Base-by-base conservation (phyloP, 129 eudicot species). In the Artemisia argyi region DNA sequence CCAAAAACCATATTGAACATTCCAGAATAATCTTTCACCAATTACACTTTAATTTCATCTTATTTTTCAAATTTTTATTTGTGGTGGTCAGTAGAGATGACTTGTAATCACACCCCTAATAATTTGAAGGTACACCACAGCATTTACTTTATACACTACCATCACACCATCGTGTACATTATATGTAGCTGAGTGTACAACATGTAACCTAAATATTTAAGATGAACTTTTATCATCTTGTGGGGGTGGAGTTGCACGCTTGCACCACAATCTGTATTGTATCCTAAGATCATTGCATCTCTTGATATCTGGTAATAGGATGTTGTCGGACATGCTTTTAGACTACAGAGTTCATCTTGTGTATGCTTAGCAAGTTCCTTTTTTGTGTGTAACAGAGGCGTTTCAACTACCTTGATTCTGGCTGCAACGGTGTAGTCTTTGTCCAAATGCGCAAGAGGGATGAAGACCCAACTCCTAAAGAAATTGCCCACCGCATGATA, bases 341-440 rank as follows among this genome's bases (percentile, higher is more conserved):
- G 8, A 35, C 44, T 35, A 5, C 44, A 35, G 44, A 35, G 0
- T 32, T 15, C n/a, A 68, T 15, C 22, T 28, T 51, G 9, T 14
- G 2, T 55, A 30, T 30, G 10, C 15, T 39, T 39, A 6, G 9
- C 46, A 39, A 39, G 5, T 39, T 19, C 9, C 19, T n/a, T 61
- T 30, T 72, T 35, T 57, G 17, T n/a, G 13, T 17, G 46, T 56
- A 63, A 73, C 86, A 90, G 98, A 87, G 96, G 85, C 96, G 88
- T 46, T 94, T 94, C 73, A 79, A 72, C 79, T 84, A 76, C 76
- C 92, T 90, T 65, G 98, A 94, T 76, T 57, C 98, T 8, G 98
- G 98, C 47, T 94, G 98, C 70, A 94, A 94, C 76, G 98, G 98
- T 73, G 97, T 94, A 69, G 85, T 90, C 11, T 87, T 94, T 65